Percentiles rank a stretch among this genome's conserved stretches.
These are phyloP conservation scores for Cladosporium phlei DNA, from an alignment of 2,329 filamentous ascomycete species.

Conservation along the genomic window DNA sequence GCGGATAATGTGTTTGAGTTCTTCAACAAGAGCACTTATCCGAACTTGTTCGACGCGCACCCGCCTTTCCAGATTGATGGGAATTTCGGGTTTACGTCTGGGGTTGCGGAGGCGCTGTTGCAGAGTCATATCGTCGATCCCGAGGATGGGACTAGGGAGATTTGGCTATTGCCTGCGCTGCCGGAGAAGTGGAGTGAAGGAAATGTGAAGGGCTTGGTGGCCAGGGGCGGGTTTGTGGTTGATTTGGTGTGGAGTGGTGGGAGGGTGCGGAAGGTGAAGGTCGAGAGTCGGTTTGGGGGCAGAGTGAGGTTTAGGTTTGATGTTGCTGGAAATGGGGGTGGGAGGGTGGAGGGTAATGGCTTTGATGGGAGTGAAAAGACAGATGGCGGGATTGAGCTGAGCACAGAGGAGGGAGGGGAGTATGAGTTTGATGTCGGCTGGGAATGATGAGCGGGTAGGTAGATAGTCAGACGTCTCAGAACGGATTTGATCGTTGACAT, in stretches of 20 bases:
- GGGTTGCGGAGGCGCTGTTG: slow-evolving; percentile 20
- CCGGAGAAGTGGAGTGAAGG: slow-evolving; percentile 7
- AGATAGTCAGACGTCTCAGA: no score
- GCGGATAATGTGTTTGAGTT: slow-evolving; percentile 42
- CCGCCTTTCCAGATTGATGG: slow-evolving; percentile 57
- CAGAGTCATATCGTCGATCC: slow-evolving; percentile 7
- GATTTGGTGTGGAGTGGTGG: slow-evolving; percentile 1
- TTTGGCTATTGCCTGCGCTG: slow-evolving; percentile 22
- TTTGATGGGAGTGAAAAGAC: not conserved
- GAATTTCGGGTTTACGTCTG: slow-evolving; percentile 51
- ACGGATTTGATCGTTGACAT: no score
- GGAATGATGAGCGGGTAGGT: no score
- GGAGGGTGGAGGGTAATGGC: not conserved
- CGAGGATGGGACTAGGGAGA: slow-evolving; percentile 5
- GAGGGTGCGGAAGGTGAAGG: slow-evolving; percentile 1
- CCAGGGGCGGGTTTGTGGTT: slow-evolving; percentile 10
- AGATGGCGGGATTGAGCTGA: not conserved
- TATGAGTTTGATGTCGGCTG: slow-evolving; percentile 4
- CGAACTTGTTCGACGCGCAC: slow-evolving; percentile 31
- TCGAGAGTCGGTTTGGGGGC: slow-evolving; percentile 2
- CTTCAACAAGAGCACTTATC: slow-evolving; percentile 11
- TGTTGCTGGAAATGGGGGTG: not conserved
- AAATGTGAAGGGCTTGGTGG: slow-evolving; percentile 5
- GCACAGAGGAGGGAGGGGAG: slow-evolving; percentile 1
- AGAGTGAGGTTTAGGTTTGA: slow-evolving; percentile 6